Evolutionary conservation across 352 stramenopile species (phyloP).

Genomic region (Thraustochytrium sp.): DNA sequence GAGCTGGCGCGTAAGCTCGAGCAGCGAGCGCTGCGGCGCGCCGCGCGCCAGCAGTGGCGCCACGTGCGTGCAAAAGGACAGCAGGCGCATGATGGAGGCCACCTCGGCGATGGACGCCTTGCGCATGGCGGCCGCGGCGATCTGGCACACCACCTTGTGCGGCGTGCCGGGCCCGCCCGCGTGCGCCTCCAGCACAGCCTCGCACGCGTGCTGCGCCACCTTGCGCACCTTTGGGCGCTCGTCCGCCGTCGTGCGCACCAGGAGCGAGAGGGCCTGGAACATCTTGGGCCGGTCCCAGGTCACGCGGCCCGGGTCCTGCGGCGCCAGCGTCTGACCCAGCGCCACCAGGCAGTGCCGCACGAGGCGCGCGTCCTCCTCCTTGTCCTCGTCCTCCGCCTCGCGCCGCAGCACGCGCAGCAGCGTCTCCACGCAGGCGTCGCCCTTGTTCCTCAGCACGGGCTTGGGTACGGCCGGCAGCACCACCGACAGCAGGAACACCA

Average conservation of each 20-base stretch:
- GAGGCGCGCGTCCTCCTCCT: not conserved
- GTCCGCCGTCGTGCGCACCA: constrained; percentile 49
- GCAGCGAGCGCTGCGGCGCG: not conserved
- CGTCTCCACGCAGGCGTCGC: not conserved
- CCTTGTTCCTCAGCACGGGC: not conserved
- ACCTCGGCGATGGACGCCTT: not conserved
- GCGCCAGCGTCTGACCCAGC: constrained; percentile 44
- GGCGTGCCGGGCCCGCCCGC: not conserved
- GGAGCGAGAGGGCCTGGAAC: constrained; percentile 43
- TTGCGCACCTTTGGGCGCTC: constrained; percentile 50
- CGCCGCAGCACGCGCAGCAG: not conserved
- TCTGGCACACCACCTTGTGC: not conserved
- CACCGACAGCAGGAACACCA: constrained; percentile 24
- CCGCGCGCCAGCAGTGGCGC: not conserved
- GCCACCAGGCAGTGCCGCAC: constrained; percentile 3
- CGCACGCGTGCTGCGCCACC: constrained; percentile 47
- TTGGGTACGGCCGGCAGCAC: not conserved
- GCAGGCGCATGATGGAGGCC: not conserved
- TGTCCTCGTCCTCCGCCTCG: not conserved
- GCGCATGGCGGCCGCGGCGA: not conserved
- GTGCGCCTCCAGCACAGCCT: constrained; percentile 45
- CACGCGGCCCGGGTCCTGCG: constrained; percentile 42
- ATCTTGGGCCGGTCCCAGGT: constrained; percentile 47
- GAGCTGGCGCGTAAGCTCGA: constrained; percentile 8
- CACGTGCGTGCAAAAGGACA: not conserved